Evolutionary conservation across 331 rosid species (phyloP).

Genomic region (Quercus phellos): DNA sequence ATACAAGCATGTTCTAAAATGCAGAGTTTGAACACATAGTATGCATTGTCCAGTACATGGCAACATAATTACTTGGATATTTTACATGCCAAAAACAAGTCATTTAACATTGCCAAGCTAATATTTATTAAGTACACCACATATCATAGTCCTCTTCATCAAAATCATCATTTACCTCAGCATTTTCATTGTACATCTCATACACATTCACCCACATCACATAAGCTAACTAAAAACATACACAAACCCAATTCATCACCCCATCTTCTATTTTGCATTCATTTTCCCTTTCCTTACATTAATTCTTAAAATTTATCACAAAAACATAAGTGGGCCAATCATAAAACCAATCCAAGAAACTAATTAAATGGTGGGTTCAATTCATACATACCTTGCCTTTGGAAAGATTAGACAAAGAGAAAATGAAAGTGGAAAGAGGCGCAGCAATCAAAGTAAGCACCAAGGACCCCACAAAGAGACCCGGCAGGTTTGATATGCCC

Average conservation of each 20-base stretch:
- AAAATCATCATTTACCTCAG: neutral
- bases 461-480: constrained; percentile 75
- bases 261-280: no score
- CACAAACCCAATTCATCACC: no score
- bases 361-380: neutral
- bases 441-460: constrained; percentile 78
- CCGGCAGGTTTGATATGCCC: constrained; percentile 79
- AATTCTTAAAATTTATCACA: neutral
- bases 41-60: neutral
- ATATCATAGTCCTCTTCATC: neutral
- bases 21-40: neutral
- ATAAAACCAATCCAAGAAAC: constrained; percentile 5
- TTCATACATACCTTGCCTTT: constrained; percentile 57
- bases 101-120: neutral
- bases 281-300: no score
- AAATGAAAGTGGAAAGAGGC: constrained; percentile 75
- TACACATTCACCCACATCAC: neutral
- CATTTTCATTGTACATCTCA: neutral
- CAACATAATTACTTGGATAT: neutral
- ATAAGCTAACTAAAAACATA: neutral
- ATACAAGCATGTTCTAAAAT: neutral
- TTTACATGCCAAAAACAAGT: neutral
- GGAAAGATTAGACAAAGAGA: constrained; percentile 70
- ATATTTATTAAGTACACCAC: neutral
- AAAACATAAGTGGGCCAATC: neutral